Base-by-base conservation (phyloP, 331 rosid genomes). In the Pyracantha coccinea region DNA sequence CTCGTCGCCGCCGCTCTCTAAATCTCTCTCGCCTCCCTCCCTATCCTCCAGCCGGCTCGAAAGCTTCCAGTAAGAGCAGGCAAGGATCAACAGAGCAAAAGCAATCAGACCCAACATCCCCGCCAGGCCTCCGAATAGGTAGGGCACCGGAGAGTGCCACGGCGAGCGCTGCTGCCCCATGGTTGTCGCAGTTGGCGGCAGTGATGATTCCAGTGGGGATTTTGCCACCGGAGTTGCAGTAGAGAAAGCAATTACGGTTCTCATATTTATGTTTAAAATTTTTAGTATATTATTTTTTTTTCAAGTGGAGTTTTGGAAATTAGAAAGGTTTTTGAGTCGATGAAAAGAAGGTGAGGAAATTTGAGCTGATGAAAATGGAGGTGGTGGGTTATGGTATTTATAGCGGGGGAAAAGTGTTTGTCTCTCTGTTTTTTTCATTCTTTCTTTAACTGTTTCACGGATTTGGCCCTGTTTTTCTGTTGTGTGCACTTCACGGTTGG, bases 141-240 rank as follows among this genome's bases (percentile, higher is more conserved):
- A 94, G 2, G 97, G 97, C 2, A 94, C 60, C n/a, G 97, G 96
- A 41, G 93, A 86, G 79, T 89, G 92, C 97, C 99, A 94, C 25
- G 87, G 77, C 1, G 85, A 78, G 25, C 77, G 54, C 12, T 74
- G 85, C 12, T 41, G 20, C 9, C 71, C 54, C 50, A n/a, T 16
- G 1, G 72, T 50, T 17, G 21, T 52, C 6, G 65, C 65, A 5
- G 83, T 27, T 8, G 87, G 75, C 1, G 76, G 11, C 7, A 68
- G 15, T 15, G 77, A 14, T 20, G 77, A 14, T 60, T 41, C 28
- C 6, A 14, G 11, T 28, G 69, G 15, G 15, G 83, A 52, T 41
- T 21, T 72, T 8, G 68, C 21, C 10, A 31, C 41, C 11, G 45
- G 62, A 38, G 83, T 70, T 13, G 81, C 23, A 7, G 68, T 17